Evolutionary conservation across 2,329 filamentous ascomycete species (phyloP).

Genomic region (Trichophyton rubrum): DNA sequence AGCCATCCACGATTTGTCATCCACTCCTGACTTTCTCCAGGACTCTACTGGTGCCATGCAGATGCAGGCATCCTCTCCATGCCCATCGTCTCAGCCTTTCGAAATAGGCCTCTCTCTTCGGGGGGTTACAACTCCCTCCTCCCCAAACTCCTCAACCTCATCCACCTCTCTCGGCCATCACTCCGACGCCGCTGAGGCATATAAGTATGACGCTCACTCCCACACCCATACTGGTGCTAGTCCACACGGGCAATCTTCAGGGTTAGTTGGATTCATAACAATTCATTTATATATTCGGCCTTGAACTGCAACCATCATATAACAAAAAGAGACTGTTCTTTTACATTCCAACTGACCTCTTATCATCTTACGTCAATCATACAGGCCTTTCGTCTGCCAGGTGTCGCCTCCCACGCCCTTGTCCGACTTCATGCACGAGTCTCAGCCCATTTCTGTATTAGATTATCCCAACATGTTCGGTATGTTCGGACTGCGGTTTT

Average conservation of each 20-base stretch:
- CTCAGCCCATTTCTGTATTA: conserved; percentile 1
- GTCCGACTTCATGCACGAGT: conserved; percentile 1
- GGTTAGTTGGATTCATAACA: background rate
- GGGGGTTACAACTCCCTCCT: background rate
- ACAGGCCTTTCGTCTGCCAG: background rate
- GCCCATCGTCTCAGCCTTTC: conserved; percentile 4
- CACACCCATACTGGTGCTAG: background rate
- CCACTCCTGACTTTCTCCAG: background rate
- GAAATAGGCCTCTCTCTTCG: conserved; percentile 2
- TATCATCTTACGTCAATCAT: background rate
- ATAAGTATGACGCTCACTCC: background rate
- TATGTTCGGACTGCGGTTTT: background rate
- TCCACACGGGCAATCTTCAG: background rate
- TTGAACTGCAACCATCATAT: background rate
- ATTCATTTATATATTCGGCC: background rate
- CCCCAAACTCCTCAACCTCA: background rate
- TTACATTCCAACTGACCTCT: background rate
- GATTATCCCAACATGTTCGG: conserved; percentile 3
- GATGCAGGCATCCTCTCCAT: background rate
- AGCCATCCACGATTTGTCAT: conserved; percentile 5
- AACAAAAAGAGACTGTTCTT: background rate
- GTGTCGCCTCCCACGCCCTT: conserved; percentile 4
- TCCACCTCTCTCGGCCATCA: conserved; percentile 3
- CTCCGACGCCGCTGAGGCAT: conserved; percentile 2
- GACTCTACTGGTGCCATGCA: conserved; percentile 1